phyloP scores from a whole-genome alignment of 305 asterid species.

The Fraxinus dipetala region DNA sequence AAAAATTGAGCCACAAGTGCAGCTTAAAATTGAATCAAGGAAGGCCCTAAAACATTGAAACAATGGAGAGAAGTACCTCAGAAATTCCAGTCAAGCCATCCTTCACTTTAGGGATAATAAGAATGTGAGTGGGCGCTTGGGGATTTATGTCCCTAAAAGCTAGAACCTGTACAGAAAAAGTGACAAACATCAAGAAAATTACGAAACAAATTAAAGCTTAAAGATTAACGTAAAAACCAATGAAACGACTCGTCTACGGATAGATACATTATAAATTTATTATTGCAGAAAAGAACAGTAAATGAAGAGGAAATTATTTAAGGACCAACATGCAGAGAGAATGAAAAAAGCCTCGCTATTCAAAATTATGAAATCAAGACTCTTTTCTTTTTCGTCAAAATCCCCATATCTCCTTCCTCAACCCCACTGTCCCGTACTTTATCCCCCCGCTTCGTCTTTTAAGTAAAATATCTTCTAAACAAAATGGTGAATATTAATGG shows the following conservation, averaged over 20 bases:
- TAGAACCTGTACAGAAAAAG: slow-evolving; percentile 53
- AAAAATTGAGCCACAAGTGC: neutral
- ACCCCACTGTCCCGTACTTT: neutral
- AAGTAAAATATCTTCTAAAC: neutral
- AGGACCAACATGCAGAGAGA: neutral
- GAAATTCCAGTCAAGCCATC: slow-evolving; percentile 66
- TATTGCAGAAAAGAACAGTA: neutral
- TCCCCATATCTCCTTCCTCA: neutral
- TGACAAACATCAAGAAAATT: neutral
- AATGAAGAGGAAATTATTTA: neutral
- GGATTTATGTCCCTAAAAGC: slow-evolving; percentile 90
- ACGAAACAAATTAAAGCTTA: neutral
- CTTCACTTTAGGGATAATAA: slow-evolving; percentile 74
- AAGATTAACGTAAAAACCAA: neutral
- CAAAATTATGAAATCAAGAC: neutral
- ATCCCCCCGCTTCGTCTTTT: neutral
- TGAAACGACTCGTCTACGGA: neutral
- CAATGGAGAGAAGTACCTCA: slow-evolving; percentile 36
- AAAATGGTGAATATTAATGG: neutral
- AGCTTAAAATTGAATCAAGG: neutral
- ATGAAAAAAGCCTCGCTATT: neutral
- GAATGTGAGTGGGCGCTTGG: slow-evolving; percentile 78
- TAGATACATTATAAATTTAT: neutral
- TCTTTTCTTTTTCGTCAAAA: neutral
- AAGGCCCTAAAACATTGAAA: neutral